Evolutionary conservation across 306 rosid species (phyloP), one percentile per base, ranked within the genome.

Genomic region (Cucurbita ficifolia): DNA sequence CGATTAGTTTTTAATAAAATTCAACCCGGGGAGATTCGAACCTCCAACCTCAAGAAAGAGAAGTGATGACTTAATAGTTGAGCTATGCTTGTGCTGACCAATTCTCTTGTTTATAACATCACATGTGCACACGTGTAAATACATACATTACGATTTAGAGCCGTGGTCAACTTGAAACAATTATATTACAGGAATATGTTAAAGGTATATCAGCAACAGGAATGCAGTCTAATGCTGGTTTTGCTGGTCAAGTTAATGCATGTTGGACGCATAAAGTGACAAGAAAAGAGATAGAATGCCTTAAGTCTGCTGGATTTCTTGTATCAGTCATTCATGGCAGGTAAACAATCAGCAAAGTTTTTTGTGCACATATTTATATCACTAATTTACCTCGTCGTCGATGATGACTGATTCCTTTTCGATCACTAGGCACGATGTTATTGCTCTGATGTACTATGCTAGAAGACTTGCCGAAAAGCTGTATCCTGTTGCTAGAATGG

Each of bases 281-380:
- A 12, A 78, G 61, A 61, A n/a, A 75, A 64, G 97, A 95, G 75
- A 84, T 87, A 7, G 96, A 91, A 51, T 63, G 36, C 58, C 90
- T 95, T 76, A 84, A 84, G 51, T 85, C 96, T 16, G 90, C 90
- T 51, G 91, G 96, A 72, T 85, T 89, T 84, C 94, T 85, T 65
- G 88, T 88, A 82, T 87, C 97, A 22, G 86, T 91, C 85, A 89
- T 95, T 76, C 97, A 91, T 78, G 99, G 99, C 65, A 89, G 99
- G 99, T 91, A 79, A 19, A 72, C 70, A 77, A 42, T 59, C 57
- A 14, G 76, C 76, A 18, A 8, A 54, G 3, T 8, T 18, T 74
- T 8, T 18, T 74, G 3, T 74, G 33, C 17, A 42, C 18, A 9
- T 18, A 33, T 48, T 48, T 69, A 42, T 1, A 3, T 1, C 16